These are phyloP conservation scores for Pisolithus albus DNA, from an alignment of 768 basidiomycete species.

Conservation along the genomic window DNA sequence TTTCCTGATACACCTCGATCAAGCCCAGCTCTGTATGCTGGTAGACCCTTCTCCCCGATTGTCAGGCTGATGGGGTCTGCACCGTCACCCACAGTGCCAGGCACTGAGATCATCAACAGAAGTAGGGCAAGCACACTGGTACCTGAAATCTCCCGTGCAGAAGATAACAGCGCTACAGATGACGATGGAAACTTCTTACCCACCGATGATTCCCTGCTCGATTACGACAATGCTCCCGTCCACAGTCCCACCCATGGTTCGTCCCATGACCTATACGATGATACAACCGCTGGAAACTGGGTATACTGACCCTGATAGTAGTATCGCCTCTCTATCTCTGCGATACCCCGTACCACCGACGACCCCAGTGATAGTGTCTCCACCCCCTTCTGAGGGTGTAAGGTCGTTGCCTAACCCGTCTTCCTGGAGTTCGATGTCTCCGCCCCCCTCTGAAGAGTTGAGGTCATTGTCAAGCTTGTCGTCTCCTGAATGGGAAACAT, in stretches of 20 bases:
- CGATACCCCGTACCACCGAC: slow-evolving; percentile 25
- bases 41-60: slow-evolving; percentile 24
- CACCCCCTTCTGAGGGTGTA: slow-evolving; percentile 12
- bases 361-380: slow-evolving; percentile 21
- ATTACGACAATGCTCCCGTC: not conserved
- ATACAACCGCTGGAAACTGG: not conserved
- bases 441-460: slow-evolving; percentile 12
- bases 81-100: slow-evolving; percentile 3
- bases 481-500: no score
- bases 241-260: no score
- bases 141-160: slow-evolving; percentile 6
- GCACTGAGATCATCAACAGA: slow-evolving; percentile 1
- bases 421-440: slow-evolving; percentile 10
- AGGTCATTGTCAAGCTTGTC: slow-evolving; percentile 1
- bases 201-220: not conserved
- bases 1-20: slow-evolving; percentile 25
- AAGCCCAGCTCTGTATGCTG: slow-evolving; percentile 21
- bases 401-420: not conserved
- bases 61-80: slow-evolving; percentile 15
- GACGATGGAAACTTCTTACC: slow-evolving; percentile 1
- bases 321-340: slow-evolving; percentile 24
- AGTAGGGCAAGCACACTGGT: slow-evolving; percentile 14
- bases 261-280: not conserved
- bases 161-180: not conserved
- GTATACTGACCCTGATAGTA: slow-evolving; percentile 3